Conservation (phyloP, 148 eudicot genomes). For the Euryodendron excelsum region DNA sequence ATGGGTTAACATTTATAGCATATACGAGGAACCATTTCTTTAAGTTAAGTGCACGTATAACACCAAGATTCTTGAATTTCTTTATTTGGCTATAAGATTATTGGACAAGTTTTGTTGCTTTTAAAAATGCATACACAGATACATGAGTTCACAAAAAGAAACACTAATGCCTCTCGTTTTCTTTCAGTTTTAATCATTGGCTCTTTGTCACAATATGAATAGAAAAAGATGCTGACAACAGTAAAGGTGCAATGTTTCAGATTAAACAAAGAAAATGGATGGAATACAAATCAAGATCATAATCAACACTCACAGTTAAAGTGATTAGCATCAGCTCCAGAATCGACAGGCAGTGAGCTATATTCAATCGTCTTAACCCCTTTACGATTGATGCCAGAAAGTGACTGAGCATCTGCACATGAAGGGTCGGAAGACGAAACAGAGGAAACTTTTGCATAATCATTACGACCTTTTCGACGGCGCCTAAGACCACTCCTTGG, state of each 20-base stretch:
- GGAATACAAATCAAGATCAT: constrained; percentile 1
- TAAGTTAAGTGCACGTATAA: background rate
- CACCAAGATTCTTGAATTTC: background rate
- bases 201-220: background rate
- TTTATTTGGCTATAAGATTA: background rate
- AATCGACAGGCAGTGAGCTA: constrained; percentile 19
- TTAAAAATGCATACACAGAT: background rate
- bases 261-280: background rate
- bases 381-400: constrained; percentile 25
- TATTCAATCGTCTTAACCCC: constrained; percentile 25
- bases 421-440: constrained; percentile 36
- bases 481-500: constrained; percentile 46
- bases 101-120: background rate
- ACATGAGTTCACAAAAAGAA: background rate
- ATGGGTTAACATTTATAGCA: background rate
- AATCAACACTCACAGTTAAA: constrained; percentile 28
- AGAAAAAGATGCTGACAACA: background rate
- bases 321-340: constrained; percentile 17
- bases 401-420: constrained; percentile 30
- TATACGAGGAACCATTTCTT: background rate
- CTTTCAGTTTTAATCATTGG: background rate
- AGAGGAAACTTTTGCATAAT: constrained; percentile 35
- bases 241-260: background rate
- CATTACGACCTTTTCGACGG: constrained; percentile 40
- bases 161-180: background rate